Conservation (phyloP, 2,329 filamentous ascomycete genomes). For the Beauveria varroae region DNA sequence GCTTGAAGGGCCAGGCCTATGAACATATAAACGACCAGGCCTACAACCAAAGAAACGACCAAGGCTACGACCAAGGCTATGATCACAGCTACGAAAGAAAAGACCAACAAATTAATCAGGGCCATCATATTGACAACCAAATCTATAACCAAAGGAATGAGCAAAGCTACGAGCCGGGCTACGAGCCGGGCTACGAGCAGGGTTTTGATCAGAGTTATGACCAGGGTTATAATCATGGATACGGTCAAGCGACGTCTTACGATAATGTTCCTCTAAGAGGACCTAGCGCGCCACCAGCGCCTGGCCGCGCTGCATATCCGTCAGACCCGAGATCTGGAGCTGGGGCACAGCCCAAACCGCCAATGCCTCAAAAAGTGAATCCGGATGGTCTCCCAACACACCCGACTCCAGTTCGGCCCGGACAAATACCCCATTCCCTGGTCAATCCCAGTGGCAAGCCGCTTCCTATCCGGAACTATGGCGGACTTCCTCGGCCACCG, state of each 20-base stretch:
- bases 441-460: conserved; percentile 50
- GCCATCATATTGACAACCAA: conserved; percentile 2
- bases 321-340: conserved; percentile 19
- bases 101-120: conserved; percentile 11
- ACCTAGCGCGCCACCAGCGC: conserved; percentile 25
- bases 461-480: conserved; percentile 50
- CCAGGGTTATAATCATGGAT: conserved; percentile 16
- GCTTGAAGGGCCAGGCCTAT: not conserved
- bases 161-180: conserved; percentile 19
- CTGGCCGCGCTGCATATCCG: conserved; percentile 16
- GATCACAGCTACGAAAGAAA: conserved; percentile 18
- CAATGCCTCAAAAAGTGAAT: conserved; percentile 22
- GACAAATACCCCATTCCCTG: conserved; percentile 51
- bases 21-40: conserved; percentile 20
- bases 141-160: conserved; percentile 17
- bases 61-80: conserved; percentile 14
- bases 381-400: conserved; percentile 49
- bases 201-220: conserved; percentile 17
- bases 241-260: conserved; percentile 20
- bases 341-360: conserved; percentile 15
- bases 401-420: conserved; percentile 55
- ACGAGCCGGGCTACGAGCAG: conserved; percentile 9
- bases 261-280: conserved; percentile 22
- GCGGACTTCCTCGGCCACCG: conserved; percentile 29
- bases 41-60: not conserved